phyloP scores from a whole-genome alignment of 106 monocot genomes.

The Iris macrosiphon region DNA sequence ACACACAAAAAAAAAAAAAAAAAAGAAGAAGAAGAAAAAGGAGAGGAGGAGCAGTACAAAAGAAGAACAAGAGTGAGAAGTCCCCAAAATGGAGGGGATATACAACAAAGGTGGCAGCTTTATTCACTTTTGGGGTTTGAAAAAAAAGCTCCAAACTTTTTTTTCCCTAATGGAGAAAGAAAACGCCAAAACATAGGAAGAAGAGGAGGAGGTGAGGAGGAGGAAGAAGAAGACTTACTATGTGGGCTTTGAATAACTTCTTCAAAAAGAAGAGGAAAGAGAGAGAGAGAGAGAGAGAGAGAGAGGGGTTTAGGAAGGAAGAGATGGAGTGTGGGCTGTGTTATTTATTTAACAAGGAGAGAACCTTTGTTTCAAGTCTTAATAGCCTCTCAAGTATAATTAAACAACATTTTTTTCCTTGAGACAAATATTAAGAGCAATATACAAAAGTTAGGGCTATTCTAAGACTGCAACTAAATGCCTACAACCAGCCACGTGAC shows the following conservation, averaged over 20 bases:
- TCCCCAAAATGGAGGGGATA: not conserved
- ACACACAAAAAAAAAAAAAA: not conserved
- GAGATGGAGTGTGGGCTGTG: conserved; percentile 37
- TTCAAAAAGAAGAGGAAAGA: conserved; percentile 8
- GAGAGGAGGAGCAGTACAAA: not conserved
- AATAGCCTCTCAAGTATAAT: too few species aligned
- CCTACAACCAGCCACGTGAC: too few species aligned
- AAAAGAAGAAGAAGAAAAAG: not conserved
- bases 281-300: conserved; percentile 1
- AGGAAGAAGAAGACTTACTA: conserved; percentile 16
- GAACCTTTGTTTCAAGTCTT: too few species aligned
- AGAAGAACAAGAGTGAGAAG: not conserved
- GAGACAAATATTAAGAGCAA: too few species aligned
- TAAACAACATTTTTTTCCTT: too few species aligned
- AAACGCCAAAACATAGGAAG: not conserved
- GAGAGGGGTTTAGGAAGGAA: conserved; percentile 28
- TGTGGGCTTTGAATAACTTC: conserved; percentile 25
- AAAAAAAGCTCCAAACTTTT: conserved; percentile 2
- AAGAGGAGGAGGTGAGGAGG: conserved; percentile 9
- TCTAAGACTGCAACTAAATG: too few species aligned
- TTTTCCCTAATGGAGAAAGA: not conserved
- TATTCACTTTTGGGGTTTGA: not conserved
- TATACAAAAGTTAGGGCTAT: too few species aligned
- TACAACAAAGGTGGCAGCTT: not conserved
- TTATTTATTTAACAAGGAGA: too few species aligned